Evolutionary conservation across 2,329 filamentous ascomycete genomes (phyloP), one percentile per base, ranked within the genome.

Genomic region (Cladosporium sphaerospermum): DNA sequence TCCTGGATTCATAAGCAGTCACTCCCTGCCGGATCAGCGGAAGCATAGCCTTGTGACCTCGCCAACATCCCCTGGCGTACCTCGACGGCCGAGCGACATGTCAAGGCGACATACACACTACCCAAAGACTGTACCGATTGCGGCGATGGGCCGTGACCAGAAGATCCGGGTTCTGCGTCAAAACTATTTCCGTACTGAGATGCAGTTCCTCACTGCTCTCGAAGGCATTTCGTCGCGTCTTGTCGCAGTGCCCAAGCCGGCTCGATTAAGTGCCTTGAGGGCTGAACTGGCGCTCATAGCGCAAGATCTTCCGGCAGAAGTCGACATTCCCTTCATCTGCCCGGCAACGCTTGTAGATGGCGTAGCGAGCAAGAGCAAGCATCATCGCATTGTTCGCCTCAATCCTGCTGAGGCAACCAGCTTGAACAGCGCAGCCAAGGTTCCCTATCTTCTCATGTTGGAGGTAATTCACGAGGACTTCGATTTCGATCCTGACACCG

Each of bases 181-280:
- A 55, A 88, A 93, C 67, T 93, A 93, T 68, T 93, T 92, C 66
- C 78, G 87, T 50, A 88, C 83, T 56, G 80, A 93, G 69, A 91
- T 87, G 1, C 85, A 89, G 60, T 91, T 93, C 64, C 67, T 93
- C 56, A 86, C 84, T 3, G 88, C 88, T 1, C 76, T 93, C 13
- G 87, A 92, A 67, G 85, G 87, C 59, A 92, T 93, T 50, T 93
- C 88, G 2, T 91, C 89, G 65, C 83, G 88, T n/a, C 73, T 93
- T 42, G 86, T 93, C 5, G 78, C 86, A 51, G 88, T 93, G 4
- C 88, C 88, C 1, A 93, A 93, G 66, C 82, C 84, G 33, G 88
- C 88, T 39, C 82, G 88, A 32, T 77, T 93, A 61, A 93, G 88
- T 68, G 88, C 89, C 40, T 73, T 93, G 43, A 80, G 88, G 54